A percentile compares a stretch with the other conserved stretches of the same genome.
phyloP scores from a whole-genome alignment of 345 rosid species.

The Hibiscus tridactylites region DNA sequence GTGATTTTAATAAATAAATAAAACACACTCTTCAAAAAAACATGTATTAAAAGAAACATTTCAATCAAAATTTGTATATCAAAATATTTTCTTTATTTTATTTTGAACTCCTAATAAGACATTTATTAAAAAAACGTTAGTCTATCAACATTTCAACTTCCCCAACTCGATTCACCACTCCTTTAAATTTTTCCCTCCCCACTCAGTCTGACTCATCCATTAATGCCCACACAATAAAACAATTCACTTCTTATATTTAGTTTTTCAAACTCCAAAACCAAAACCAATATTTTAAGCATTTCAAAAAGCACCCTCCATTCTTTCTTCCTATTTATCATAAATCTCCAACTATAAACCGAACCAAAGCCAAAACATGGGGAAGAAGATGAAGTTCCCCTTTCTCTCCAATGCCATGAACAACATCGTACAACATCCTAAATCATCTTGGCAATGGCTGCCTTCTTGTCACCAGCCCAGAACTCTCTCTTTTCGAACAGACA shows the following conservation, averaged over 20 bases:
- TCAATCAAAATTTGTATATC: too few species aligned
- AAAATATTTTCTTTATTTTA: too few species aligned
- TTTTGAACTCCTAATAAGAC: neutral
- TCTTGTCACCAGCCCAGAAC: conserved; percentile 76
- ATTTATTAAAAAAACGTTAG: neutral
- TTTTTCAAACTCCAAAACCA: neutral
- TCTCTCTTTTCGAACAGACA: conserved; percentile 46
- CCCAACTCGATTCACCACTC: neutral
- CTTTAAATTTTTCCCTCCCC: conserved; percentile 26
- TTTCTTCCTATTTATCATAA: conserved; percentile 3
- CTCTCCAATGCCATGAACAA: conserved; percentile 27
- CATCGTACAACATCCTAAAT: neutral
- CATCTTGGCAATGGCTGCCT: conserved; percentile 70
- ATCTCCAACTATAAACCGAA: neutral
- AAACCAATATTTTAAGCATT: neutral
- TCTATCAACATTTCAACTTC: neutral
- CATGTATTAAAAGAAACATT: too few species aligned
- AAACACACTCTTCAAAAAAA: too few species aligned
- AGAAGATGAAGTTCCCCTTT: conserved; percentile 60
- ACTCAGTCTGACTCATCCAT: conserved; percentile 14
- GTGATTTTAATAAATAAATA: too few species aligned
- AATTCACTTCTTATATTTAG: neutral
- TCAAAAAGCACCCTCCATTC: neutral
- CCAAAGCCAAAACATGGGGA: conserved; percentile 14
- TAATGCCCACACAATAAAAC: conserved; percentile 13